phyloP scores from a whole-genome alignment of 768 basidiomycete genomes.

The Boletus insuetus region DNA sequence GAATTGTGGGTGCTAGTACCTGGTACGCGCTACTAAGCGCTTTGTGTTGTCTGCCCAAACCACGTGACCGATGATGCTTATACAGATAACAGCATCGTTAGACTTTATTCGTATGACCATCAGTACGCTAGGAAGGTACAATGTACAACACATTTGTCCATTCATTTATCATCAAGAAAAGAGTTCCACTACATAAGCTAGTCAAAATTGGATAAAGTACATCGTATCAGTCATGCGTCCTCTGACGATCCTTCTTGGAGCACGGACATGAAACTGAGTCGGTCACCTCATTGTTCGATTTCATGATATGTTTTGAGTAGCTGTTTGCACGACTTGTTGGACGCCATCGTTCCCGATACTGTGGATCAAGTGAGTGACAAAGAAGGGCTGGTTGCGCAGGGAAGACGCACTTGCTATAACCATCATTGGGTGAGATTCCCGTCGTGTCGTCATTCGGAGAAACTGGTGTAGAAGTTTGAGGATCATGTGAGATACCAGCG shows the following conservation, averaged over 20 bases:
- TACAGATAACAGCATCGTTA: no score
- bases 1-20: not conserved
- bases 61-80: slow-evolving; percentile 14
- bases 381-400: not conserved
- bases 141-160: not conserved
- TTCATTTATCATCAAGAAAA: not conserved
- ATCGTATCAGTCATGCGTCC: not conserved
- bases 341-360: slow-evolving; percentile 31
- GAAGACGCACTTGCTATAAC: slow-evolving; percentile 44
- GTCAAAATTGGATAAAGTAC: not conserved
- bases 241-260: not conserved
- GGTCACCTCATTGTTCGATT: not conserved
- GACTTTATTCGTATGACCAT: no score
- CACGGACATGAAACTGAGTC: not conserved
- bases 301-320: slow-evolving; percentile 35
- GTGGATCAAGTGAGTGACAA: slow-evolving; percentile 3
- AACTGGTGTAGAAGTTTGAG: slow-evolving; percentile 33
- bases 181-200: not conserved
- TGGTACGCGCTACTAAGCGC: no score
- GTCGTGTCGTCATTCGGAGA: slow-evolving; percentile 34
- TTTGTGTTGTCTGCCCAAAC: not conserved
- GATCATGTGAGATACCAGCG: slow-evolving; percentile 28
- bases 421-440: slow-evolving; percentile 63
- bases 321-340: slow-evolving; percentile 31
- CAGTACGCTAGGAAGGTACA: not conserved